Conservation (phyloP, 352 stramenopile species). For the Saprolegnia diclina region DNA sequence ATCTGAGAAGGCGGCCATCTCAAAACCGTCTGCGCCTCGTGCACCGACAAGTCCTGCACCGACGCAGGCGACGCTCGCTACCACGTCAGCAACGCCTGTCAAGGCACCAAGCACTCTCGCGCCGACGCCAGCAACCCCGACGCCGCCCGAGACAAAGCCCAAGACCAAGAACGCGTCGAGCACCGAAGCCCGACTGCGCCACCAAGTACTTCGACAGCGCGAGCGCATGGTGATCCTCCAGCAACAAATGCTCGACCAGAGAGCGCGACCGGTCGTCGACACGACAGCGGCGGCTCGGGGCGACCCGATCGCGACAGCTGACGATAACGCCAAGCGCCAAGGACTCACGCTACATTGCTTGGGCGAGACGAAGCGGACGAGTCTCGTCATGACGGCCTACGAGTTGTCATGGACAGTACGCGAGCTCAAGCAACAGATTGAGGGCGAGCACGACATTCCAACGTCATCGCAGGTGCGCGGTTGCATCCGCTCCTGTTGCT, state of each 20-base stretch:
- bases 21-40: constrained; percentile 41
- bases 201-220: constrained; percentile 34
- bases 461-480: constrained; percentile 27
- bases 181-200: constrained; percentile 11
- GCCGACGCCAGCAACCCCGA: background rate
- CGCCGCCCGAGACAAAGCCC: background rate
- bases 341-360: background rate
- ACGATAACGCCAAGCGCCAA: background rate
- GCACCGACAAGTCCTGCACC: constrained; percentile 16
- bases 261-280: constrained; percentile 35
- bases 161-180: constrained; percentile 11
- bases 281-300: constrained; percentile 18
- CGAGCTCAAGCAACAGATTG: constrained; percentile 27
- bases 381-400: background rate
- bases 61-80: background rate
- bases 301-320: constrained; percentile 1
- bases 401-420: background rate
- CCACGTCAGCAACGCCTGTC: background rate
- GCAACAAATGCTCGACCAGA: constrained; percentile 62
- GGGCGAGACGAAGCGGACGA: background rate
- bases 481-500: constrained; percentile 9
- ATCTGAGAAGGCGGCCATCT: constrained; percentile 35
- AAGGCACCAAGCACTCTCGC: too few species aligned
- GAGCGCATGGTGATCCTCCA: constrained; percentile 53
- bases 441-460: constrained; percentile 22